Percentiles rank a stretch among this genome's conserved stretches.
Conservation (phyloP, 352 stramenopile genomes). For the Lagenidium giganteum region DNA sequence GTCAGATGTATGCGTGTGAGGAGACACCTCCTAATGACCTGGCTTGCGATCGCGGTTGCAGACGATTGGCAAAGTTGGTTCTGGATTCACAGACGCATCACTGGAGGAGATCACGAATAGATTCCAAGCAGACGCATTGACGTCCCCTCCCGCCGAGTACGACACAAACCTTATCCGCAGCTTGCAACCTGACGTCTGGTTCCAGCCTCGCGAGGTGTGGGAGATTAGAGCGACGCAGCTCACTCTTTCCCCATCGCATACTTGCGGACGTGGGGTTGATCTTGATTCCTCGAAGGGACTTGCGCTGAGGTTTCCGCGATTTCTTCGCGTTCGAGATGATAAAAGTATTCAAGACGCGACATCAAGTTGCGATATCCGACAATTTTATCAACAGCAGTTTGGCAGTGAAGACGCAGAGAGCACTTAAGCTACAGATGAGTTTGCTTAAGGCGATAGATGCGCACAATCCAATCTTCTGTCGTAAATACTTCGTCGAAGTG, state of each 20-base stretch:
- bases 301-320: slow-evolving; percentile 98
- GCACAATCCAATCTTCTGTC: slow-evolving; percentile 90
- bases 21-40: background rate
- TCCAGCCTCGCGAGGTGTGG: slow-evolving; percentile 94
- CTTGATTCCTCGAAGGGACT: slow-evolving; percentile 53
- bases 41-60: slow-evolving; percentile 11
- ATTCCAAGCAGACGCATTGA: slow-evolving; percentile 18
- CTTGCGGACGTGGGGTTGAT: slow-evolving; percentile 55
- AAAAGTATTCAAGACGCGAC: too few species aligned
- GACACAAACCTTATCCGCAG: slow-evolving; percentile 3
- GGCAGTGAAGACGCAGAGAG: background rate
- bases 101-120: slow-evolving; percentile 66
- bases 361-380: too few species aligned
- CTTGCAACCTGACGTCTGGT: slow-evolving; percentile 89
- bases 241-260: slow-evolving; percentile 94
- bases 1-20: too few species aligned
- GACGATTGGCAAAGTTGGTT: slow-evolving; percentile 91
- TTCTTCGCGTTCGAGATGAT: slow-evolving; percentile 93
- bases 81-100: slow-evolving; percentile 97
- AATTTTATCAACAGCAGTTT: slow-evolving; percentile 41
- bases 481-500: slow-evolving; percentile 92
- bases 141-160: background rate
- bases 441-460: slow-evolving; percentile 84
- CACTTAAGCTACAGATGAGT: too few species aligned
- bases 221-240: slow-evolving; percentile 99